Percentiles rank a stretch among this genome's conserved stretches.
Conservation (phyloP, 129 eudicot genomes). For the Tagetes patula region DNA sequence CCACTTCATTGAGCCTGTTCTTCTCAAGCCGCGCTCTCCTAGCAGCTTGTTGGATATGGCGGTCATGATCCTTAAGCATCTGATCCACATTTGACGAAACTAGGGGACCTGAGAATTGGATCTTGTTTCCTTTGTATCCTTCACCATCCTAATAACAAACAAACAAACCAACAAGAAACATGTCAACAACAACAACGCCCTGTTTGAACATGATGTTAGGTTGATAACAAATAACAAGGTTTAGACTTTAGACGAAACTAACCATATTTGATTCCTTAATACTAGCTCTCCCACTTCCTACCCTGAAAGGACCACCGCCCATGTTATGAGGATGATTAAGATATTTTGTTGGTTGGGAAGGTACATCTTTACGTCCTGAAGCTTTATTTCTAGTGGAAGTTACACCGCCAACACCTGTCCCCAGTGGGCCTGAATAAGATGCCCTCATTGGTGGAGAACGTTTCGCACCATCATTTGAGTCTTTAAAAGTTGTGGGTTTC, state of each 20-base stretch:
- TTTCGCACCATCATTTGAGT: slow-evolving; percentile 40
- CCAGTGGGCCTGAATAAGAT: slow-evolving; percentile 75
- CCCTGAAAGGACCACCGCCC: slow-evolving; percentile 35
- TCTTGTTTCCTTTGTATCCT: slow-evolving; percentile 51
- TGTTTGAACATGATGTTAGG: not conserved
- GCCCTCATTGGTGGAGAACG: slow-evolving; percentile 45
- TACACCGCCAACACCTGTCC: slow-evolving; percentile 41
- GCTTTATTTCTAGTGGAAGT: slow-evolving; percentile 26
- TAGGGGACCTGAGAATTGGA: slow-evolving; percentile 81
- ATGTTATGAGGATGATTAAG: slow-evolving; percentile 32
- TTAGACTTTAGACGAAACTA: slow-evolving; percentile 29
- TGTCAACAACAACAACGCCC: not conserved
- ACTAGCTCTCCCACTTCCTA: slow-evolving; percentile 49
- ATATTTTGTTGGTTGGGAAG: slow-evolving; percentile 31
- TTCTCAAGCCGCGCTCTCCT: slow-evolving; percentile 69
- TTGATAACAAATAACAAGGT: slow-evolving; percentile 4
- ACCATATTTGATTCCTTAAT: slow-evolving; percentile 49
- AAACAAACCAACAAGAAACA: not conserved
- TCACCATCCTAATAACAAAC: slow-evolving; percentile 42
- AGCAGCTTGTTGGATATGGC: slow-evolving; percentile 75
- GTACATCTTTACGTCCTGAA: slow-evolving; percentile 23
- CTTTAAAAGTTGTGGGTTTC: slow-evolving; percentile 34
- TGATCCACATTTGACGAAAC: slow-evolving; percentile 72
- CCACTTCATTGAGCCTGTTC: slow-evolving; percentile 42
- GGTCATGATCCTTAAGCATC: slow-evolving; percentile 89